These are phyloP conservation scores for Gossypium bickii DNA, from an alignment of 345 rosid genomes.

Conservation along the genomic window DNA sequence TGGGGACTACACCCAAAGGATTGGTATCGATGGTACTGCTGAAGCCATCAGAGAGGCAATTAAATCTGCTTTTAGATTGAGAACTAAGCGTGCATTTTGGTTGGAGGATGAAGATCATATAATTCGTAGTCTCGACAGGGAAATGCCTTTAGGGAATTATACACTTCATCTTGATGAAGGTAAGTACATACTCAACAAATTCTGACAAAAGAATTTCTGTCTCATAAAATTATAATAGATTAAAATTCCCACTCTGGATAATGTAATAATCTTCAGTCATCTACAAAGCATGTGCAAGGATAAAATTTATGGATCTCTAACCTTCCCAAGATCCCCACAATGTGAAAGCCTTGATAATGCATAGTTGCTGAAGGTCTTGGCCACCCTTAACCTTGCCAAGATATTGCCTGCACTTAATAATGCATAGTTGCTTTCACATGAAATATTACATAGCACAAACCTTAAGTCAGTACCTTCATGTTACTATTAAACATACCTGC, in stretches of 20 bases:
- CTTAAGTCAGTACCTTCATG: background rate
- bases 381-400: background rate
- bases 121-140: slow-evolving; percentile 76
- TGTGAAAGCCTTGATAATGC: background rate
- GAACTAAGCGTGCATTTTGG: slow-evolving; percentile 93
- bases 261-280: background rate
- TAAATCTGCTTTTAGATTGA: slow-evolving; percentile 73
- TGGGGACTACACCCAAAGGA: slow-evolving; percentile 83
- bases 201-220: background rate
- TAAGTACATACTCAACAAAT: slow-evolving; percentile 18
- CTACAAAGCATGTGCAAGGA: background rate
- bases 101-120: slow-evolving; percentile 93
- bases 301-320: background rate
- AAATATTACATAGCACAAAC: background rate
- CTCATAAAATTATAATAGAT: background rate
- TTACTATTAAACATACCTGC: background rate
- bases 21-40: slow-evolving; percentile 75
- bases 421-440: background rate
- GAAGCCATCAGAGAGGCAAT: slow-evolving; percentile 92
- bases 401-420: background rate
- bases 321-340: background rate
- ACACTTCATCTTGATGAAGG: slow-evolving; percentile 86
- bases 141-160: slow-evolving; percentile 92
- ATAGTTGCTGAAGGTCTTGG: background rate
- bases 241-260: background rate